phyloP scores from a whole-genome alignment of 2,329 filamentous ascomycete genomes.

The Colletotrichum orchidophilum region DNA sequence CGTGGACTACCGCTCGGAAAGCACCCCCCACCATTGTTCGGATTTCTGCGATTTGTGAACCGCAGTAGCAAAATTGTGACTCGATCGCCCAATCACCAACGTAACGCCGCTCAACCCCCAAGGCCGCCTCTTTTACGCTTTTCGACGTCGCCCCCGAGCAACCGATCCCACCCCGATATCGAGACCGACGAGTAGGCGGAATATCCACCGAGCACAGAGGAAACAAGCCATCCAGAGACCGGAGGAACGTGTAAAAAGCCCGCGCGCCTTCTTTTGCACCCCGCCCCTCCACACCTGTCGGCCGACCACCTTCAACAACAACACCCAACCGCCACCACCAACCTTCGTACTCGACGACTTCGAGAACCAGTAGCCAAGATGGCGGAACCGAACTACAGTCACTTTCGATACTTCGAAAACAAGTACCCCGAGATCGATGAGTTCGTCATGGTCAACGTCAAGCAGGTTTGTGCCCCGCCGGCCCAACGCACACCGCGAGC shows the following conservation, averaged over 20 bases:
- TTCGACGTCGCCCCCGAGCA: conserved; percentile 21
- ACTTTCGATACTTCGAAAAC: conserved; percentile 88
- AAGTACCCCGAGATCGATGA: conserved; percentile 98
- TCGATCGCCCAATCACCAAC: conserved; percentile 41
- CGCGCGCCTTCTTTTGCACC: conserved; percentile 37
- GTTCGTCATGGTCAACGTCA: conserved; percentile 99
- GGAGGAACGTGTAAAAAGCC: conserved; percentile 30
- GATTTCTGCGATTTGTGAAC: conserved; percentile 38
- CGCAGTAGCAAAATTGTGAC: conserved; percentile 56
- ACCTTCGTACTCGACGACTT: conserved; percentile 34
- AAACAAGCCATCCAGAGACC: conserved; percentile 16
- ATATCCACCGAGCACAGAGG: conserved; percentile 27
- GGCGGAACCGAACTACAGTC: conserved; percentile 87
- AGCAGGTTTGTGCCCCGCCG: conserved; percentile 73
- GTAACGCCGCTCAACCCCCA: conserved; percentile 22
- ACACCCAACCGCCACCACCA: conserved; percentile 25
- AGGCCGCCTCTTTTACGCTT: conserved; percentile 11
- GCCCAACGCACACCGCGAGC: conserved; percentile 28
- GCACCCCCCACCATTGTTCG: conserved; percentile 52
- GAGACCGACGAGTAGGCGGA: conserved; percentile 21
- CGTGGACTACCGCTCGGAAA: conserved; percentile 42
- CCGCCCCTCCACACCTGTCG: conserved; percentile 41
- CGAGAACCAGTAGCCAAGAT: conserved; percentile 68
- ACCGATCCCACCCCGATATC: conserved; percentile 6
- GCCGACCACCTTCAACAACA: conserved; percentile 29